These are phyloP conservation scores for Chlamydomonas incerta DNA, from an alignment of 139 green algal genomes.

Conservation along the genomic window DNA sequence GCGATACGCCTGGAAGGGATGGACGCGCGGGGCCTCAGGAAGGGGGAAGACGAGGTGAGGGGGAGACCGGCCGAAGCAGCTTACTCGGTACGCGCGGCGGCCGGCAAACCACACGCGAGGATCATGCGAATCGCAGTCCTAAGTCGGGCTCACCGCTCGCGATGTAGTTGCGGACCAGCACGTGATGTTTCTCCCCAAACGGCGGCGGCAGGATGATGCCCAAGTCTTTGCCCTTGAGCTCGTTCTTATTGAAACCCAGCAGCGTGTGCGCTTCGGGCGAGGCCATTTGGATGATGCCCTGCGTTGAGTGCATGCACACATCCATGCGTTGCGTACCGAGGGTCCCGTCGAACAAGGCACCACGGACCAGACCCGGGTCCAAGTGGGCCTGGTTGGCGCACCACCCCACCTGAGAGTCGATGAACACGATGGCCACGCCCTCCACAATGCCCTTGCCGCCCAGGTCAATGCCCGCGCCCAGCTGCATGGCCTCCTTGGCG, in stretches of 20 bases:
- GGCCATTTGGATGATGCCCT: background rate
- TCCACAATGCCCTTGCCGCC: background rate
- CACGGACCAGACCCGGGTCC: too few species aligned
- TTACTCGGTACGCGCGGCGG: too few species aligned
- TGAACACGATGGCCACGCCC: background rate
- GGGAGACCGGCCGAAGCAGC: too few species aligned
- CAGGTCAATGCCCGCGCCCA: background rate
- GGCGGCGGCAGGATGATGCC: conserved; percentile 57
- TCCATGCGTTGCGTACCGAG: too few species aligned
- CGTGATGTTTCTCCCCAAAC: conserved; percentile 49
- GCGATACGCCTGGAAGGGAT: too few species aligned
- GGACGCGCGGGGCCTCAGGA: too few species aligned
- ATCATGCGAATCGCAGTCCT: too few species aligned
- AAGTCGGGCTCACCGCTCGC: conserved; percentile 21
- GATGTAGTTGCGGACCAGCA: conserved; percentile 56
- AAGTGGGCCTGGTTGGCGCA: too few species aligned
- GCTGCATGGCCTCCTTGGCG: conserved; percentile 12
- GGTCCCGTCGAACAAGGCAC: too few species aligned
- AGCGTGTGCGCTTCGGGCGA: background rate
- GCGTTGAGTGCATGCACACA: too few species aligned
- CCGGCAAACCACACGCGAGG: too few species aligned
- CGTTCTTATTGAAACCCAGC: conserved; percentile 14
- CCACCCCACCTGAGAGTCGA: background rate
- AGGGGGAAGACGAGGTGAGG: too few species aligned
- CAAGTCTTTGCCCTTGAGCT: conserved; percentile 64